Base-by-base conservation (phyloP, 2,329 filamentous ascomycete species). In the Pseudogymnoascus sp. region DNA sequence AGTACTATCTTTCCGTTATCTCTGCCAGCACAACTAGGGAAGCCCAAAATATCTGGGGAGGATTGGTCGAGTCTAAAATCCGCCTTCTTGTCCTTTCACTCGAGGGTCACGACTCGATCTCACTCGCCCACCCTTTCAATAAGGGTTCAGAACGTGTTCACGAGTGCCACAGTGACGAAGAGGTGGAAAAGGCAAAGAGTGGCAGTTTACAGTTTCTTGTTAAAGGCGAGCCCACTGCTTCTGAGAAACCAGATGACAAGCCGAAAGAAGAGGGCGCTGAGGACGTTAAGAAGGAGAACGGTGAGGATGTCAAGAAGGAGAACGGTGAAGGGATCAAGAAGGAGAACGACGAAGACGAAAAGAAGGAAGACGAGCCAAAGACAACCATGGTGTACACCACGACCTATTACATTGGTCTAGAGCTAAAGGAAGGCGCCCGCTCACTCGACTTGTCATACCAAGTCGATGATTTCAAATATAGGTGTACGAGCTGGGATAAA, bases 331-430 rank as follows among this genome's bases (percentile, higher is more conserved):
- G 19, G 19, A 19, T 75, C 33, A 33, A 33, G 29, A 59, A 16
- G 52, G 52, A 59, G 29, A 74, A 74, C 41, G 73, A 70, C 29
- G 73, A 77, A 26, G 75, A 77, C 64, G 74, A 76, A 35, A 41
- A 69, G n/a, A 69, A 72, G 21, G 65, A 68, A 61, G 71, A 72
- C 35, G 67, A 68, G 31, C 63, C 39, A 26, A 68, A 69, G 41
- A 60, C 65, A 16, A 70, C 69, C 11, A 69, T 70, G 62, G 78
- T 97, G 29, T 96, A 90, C 73, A 97, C 93, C 0, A 92, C 91
- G 23, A 97, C 92, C 1, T 93, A 92, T 74, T 99, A 97, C 72
- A 91, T 99, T 71, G 94, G 94, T 37, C 81, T 97, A 58, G 89
- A 93, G 69, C 77, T 97, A 62, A 81, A 82, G 38, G 83, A 87